Evolutionary conservation across 2,329 filamentous ascomycete species (phyloP).

Genomic region (Arthrobotrys entomopaga): DNA sequence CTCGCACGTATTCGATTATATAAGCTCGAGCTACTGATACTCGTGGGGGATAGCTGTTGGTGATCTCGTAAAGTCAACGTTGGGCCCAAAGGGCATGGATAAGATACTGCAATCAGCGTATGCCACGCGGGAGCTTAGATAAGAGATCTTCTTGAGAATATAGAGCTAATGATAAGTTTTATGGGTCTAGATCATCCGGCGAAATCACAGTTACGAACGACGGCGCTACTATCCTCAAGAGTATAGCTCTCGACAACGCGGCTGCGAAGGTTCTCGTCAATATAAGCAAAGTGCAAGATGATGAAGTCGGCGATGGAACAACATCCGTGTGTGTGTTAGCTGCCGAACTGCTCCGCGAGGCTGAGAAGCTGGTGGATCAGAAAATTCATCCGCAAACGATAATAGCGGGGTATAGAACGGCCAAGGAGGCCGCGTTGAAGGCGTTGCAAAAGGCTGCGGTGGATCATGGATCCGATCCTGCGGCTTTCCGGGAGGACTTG

Average conservation of each 20-base stretch:
- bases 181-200: slow-evolving; percentile 77
- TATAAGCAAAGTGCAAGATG: slow-evolving; percentile 98
- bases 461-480: slow-evolving; percentile 84
- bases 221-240: slow-evolving; percentile 96
- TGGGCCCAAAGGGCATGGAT: slow-evolving; percentile 99
- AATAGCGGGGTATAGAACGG: slow-evolving; percentile 98
- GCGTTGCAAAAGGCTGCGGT: slow-evolving; percentile 86
- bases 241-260: slow-evolving; percentile 97
- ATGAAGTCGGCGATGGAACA: slow-evolving; percentile 97
- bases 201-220: slow-evolving; percentile 99
- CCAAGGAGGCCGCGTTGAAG: slow-evolving; percentile 84
- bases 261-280: slow-evolving; percentile 98
- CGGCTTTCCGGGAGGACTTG: slow-evolving; percentile 88
- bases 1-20: background rate
- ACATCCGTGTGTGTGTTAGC: slow-evolving; percentile 97
- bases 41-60: slow-evolving; percentile 73
- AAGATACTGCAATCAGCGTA: slow-evolving; percentile 97
- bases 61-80: slow-evolving; percentile 94
- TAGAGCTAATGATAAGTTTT: slow-evolving; percentile 36
- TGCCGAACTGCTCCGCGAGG: slow-evolving; percentile 92
- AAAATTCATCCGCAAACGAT: slow-evolving; percentile 99
- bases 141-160: slow-evolving; percentile 53
- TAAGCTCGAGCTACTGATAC: slow-evolving; percentile 28
- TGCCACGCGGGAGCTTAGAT: slow-evolving; percentile 62
- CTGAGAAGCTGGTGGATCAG: slow-evolving; percentile 95